These are phyloP conservation scores for Wallacemonas rigidus DNA, from an alignment of 208 protist genomes.

Conservation along the genomic window DNA sequence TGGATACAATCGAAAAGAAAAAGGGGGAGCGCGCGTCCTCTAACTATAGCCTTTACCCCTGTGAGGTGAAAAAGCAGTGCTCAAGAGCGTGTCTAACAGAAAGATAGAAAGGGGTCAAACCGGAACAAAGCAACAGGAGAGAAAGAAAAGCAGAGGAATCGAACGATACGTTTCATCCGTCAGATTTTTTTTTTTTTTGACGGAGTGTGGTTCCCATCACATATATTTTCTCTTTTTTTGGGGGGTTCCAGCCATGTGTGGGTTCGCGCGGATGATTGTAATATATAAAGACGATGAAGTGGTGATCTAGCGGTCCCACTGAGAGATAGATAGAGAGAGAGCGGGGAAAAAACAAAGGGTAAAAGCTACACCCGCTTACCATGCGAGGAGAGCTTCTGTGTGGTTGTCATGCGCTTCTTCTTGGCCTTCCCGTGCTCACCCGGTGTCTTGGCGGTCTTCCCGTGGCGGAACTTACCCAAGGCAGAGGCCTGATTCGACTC, in stretches of 20 bases:
- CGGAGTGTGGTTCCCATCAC: too few species aligned
- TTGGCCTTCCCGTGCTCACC: constrained; percentile 14
- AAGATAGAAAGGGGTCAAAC: constrained; percentile 20
- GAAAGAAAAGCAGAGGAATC: background rate
- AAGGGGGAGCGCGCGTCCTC: constrained; percentile 22
- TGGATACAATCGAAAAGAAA: constrained; percentile 3
- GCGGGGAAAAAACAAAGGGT: background rate
- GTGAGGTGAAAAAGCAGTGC: constrained; percentile 7
- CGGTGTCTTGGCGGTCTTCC: background rate
- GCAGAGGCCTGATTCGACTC: constrained; percentile 30
- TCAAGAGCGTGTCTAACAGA: constrained; percentile 9
- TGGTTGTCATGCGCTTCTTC: background rate
- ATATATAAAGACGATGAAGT: too few species aligned
- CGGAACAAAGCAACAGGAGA: background rate
- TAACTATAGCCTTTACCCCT: background rate
- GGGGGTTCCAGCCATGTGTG: too few species aligned
- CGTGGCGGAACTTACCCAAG: background rate
- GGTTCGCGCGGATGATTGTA: too few species aligned
- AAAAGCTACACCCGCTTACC: background rate
- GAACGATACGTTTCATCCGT: background rate
- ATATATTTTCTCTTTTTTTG: too few species aligned
- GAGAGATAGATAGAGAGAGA: too few species aligned
- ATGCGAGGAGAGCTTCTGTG: background rate
- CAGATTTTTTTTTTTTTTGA: too few species aligned
- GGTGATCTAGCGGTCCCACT: too few species aligned